phyloP scores from a whole-genome alignment of 2,329 filamentous ascomycete species.

The Penicillium sp. region DNA sequence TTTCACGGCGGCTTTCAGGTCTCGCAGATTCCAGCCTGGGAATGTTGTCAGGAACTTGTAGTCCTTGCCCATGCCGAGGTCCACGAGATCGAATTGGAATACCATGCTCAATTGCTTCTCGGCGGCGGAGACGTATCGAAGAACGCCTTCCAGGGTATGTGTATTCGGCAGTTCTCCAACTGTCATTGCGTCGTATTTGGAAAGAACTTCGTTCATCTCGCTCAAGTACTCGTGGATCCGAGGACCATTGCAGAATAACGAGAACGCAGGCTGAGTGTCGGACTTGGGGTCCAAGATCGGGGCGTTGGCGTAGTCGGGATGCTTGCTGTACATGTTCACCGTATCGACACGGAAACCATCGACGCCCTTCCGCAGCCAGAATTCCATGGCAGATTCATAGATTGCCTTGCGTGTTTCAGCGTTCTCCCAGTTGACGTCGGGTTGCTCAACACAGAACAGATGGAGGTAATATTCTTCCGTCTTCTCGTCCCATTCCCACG shows the following conservation, averaged over 20 bases:
- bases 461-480: constrained; percentile 73
- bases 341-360: constrained; percentile 70
- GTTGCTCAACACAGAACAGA: constrained; percentile 71
- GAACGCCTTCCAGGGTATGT: constrained; percentile 58
- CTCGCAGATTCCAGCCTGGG: constrained; percentile 48
- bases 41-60: constrained; percentile 49
- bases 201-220: constrained; percentile 64
- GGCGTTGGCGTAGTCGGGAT: constrained; percentile 55
- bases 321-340: constrained; percentile 63
- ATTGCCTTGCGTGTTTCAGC: constrained; percentile 64
- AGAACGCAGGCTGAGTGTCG: constrained; percentile 53
- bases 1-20: constrained; percentile 46
- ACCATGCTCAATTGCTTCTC: constrained; percentile 69
- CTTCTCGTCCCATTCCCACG: constrained; percentile 69
- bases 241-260: constrained; percentile 68
- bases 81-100: constrained; percentile 58
- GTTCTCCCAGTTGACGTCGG: constrained; percentile 79
- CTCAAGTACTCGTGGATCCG: constrained; percentile 67
- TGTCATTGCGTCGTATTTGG: constrained; percentile 67
- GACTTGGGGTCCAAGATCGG: constrained; percentile 53
- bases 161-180: constrained; percentile 70
- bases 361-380: constrained; percentile 72
- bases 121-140: constrained; percentile 61
- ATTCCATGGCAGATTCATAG: constrained; percentile 68
- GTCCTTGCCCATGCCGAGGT: constrained; percentile 55